A percentile compares a stretch with the other conserved stretches of the same genome.
phyloP scores from a whole-genome alignment of 345 rosid species.

The Salix koriyanagi region DNA sequence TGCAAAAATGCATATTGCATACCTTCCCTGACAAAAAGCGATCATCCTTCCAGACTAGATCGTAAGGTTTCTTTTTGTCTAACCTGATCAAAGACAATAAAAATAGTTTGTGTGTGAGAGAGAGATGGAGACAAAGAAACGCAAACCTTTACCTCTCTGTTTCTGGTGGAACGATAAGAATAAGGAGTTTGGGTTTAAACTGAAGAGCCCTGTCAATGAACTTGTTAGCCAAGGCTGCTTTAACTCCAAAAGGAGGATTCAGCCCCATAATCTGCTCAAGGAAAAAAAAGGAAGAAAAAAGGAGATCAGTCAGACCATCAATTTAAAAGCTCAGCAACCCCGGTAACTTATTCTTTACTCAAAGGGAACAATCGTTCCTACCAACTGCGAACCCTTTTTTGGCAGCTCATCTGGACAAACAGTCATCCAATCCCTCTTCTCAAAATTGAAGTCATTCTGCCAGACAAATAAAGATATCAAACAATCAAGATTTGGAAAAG shows the following conservation, averaged over 20 bases:
- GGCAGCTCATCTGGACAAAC: conserved; percentile 61
- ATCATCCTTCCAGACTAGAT: conserved; percentile 75
- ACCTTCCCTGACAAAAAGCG: conserved; percentile 76
- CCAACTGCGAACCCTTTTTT: conserved; percentile 62
- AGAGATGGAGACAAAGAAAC: not conserved
- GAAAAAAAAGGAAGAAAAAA: not conserved
- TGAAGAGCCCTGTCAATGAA: conserved; percentile 78
- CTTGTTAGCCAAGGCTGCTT: conserved; percentile 67
- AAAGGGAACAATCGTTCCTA: conserved; percentile 25
- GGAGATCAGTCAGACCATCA: not conserved
- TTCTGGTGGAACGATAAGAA: conserved; percentile 86
- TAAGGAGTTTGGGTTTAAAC: conserved; percentile 80
- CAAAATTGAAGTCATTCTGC: conserved; percentile 71
- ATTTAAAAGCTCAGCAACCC: not conserved
- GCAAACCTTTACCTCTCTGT: conserved; percentile 57
- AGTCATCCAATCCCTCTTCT: conserved; percentile 82
- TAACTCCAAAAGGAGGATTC: conserved; percentile 94
- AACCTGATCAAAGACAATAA: conserved; percentile 43
- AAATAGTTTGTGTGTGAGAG: not conserved
- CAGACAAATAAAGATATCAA: conserved; percentile 1
- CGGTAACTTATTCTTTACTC: not conserved
- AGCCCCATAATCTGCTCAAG: conserved; percentile 77
- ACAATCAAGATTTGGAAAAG: conserved; percentile 1
- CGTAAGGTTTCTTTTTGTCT: conserved; percentile 63
- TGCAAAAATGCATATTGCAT: not conserved